Evolutionary conservation across 371 early-diverging fungal species (phyloP), one percentile per base, ranked within the genome.

Genomic region (Mortierella sp.): DNA sequence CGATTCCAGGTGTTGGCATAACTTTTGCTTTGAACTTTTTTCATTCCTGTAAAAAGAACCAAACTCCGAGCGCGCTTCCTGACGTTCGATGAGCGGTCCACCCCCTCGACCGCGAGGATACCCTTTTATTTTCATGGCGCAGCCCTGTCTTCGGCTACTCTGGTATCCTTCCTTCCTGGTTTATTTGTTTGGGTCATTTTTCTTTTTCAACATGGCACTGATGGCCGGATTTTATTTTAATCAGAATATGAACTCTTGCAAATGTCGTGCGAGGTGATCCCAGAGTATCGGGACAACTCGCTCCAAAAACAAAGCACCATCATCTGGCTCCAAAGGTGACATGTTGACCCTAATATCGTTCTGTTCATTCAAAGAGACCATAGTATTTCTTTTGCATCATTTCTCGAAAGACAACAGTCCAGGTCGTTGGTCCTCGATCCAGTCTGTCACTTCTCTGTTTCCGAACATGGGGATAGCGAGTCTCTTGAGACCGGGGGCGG

Each of bases 1-100:
- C 66, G 66, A 65, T 65, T 65, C 66, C 66, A 65, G 66, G 66
- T 58, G 52, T 52, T 49, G 51, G 58, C 66, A 65, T 21, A 31
- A 31, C 21, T 39, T 34, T 43, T 47, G 23, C 26, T 44, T 48
- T 28, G 9, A 50, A 26, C 1, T 28, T 49, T 78, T 55, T 9
- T 48, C 42, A 26, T 39, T 19, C 19, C 7, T 8, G 4, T n/a
- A 9, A 34, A 14, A 34, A 11, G 37, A 11, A 34, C 7, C 11
- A 34, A 34, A 1, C 11, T 14, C 37, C 7, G 37, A 14, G 37
- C 37, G 7, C 14, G 11, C 14, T 41, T 15, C 28, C 42, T 6
- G 3, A 39, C 17, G 19, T 54, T 12, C 28, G 34, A 21, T 32
- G 21, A 19, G n/a, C n/a, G n/a, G n/a, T n/a, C n/a, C 5, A 7